Percentiles rank a stretch among this genome's conserved stretches.
These are phyloP conservation scores for Thozetella sp. DNA, from an alignment of 495 filamentous ascomycete species.

Conservation along the genomic window DNA sequence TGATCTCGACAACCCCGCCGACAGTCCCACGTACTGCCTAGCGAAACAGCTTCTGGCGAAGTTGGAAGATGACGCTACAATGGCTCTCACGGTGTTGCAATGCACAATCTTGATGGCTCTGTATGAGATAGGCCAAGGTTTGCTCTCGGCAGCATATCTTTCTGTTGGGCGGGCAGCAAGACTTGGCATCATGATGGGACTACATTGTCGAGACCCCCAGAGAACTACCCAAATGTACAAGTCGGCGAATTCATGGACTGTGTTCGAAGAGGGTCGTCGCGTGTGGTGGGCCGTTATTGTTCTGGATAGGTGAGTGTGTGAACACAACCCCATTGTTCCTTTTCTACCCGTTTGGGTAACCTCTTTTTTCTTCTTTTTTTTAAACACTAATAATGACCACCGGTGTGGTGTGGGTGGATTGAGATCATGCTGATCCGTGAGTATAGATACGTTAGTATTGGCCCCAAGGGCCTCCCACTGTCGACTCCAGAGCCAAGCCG, in stretches of 20 bases:
- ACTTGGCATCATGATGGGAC: constrained; percentile 44
- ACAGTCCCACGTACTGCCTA: constrained; percentile 31
- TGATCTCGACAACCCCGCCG: constrained; percentile 15
- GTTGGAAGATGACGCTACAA: constrained; percentile 32
- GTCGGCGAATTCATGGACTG: constrained; percentile 15
- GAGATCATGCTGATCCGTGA: neutral
- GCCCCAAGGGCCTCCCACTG: constrained; percentile 11
- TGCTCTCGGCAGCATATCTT: constrained; percentile 47
- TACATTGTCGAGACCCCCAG: constrained; percentile 30
- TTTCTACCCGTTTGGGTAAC: neutral
- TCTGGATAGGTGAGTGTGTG: constrained; percentile 14
- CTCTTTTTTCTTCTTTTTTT: neutral
- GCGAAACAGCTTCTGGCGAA: constrained; percentile 29
- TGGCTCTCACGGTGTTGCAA: constrained; percentile 39
- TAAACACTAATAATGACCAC: neutral
- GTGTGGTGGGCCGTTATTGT: constrained; percentile 22
- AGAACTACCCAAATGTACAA: constrained; percentile 26
- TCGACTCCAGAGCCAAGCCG: constrained; percentile 18
- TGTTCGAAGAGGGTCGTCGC: constrained; percentile 17
- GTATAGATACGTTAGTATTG: constrained; percentile 14
- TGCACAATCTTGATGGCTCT: constrained; percentile 35
- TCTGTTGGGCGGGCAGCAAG: constrained; percentile 38
- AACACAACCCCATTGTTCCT: neutral
- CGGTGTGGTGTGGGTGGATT: neutral
- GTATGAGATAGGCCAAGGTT: constrained; percentile 45